Evolutionary conservation across 345 rosid genomes (phyloP).

Genomic region (Eucalyptus camaldulensis): DNA sequence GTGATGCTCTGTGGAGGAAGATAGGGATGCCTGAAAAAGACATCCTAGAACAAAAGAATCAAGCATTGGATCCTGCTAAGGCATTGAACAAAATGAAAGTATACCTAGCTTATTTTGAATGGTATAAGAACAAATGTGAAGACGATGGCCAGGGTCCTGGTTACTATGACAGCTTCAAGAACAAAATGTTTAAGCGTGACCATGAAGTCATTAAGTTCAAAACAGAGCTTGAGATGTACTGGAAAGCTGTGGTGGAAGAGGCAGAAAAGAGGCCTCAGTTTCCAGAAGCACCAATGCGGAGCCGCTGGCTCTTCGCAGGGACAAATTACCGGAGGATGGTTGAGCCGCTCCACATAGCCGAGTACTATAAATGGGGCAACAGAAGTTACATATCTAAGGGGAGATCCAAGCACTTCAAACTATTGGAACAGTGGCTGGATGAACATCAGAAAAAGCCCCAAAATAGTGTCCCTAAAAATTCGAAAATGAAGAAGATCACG

Average conservation of each 20-base stretch:
- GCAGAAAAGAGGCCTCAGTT: slow-evolving; percentile 31
- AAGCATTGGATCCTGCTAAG: too few relatives aligned
- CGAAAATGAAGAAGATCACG: background rate
- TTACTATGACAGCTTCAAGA: slow-evolving; percentile 1
- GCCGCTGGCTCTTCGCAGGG: slow-evolving; percentile 31
- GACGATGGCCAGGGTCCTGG: too few relatives aligned
- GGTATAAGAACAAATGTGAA: too few relatives aligned
- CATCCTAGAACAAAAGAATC: too few relatives aligned
- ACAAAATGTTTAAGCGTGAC: background rate
- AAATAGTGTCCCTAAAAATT: background rate
- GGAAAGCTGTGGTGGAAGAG: slow-evolving; percentile 38
- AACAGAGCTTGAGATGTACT: slow-evolving; percentile 19
- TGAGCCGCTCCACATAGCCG: slow-evolving; percentile 18
- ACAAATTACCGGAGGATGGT: slow-evolving; percentile 50
- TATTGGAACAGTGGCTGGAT: too few relatives aligned
- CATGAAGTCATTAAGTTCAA: background rate
- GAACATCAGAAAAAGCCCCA: background rate
- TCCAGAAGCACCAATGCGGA: background rate
- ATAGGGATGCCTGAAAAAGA: too few relatives aligned
- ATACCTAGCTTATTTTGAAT: too few relatives aligned
- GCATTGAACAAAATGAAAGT: too few relatives aligned
- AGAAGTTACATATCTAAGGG: too few relatives aligned
- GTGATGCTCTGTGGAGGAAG: too few relatives aligned
- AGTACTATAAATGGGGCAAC: too few relatives aligned
- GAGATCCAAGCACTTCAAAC: too few relatives aligned